Conservation (phyloP, 139 green algal genomes). For the Spirogloea muscicola region DNA sequence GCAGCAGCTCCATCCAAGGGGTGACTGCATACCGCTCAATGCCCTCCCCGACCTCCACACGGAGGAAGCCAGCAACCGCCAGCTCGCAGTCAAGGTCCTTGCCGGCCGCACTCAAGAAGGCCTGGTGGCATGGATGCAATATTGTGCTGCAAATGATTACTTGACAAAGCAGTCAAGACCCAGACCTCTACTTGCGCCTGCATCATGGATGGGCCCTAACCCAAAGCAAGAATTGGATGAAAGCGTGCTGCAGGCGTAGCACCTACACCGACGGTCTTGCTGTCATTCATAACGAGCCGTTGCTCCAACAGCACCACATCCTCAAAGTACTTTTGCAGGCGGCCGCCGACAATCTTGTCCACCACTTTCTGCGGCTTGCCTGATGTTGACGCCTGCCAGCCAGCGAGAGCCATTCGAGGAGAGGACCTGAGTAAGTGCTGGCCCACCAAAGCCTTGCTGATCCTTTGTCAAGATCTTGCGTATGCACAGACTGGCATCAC, state of each 20-base stretch:
- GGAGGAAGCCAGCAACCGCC: not conserved
- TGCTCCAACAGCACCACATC: constrained; percentile 69
- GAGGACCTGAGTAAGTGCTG: not conserved
- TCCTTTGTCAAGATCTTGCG: no score
- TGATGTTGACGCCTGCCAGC: constrained; percentile 23
- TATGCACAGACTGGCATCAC: not conserved
- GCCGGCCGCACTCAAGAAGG: not conserved
- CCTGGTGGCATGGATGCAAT: not conserved
- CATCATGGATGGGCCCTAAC: not conserved
- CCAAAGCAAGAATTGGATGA: no score
- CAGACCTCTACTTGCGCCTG: not conserved
- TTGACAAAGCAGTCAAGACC: not conserved
- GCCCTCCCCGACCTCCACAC: constrained; percentile 17
- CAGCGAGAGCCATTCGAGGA: not conserved
- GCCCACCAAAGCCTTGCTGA: not conserved
- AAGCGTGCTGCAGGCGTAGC: not conserved
- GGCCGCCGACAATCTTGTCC: constrained; percentile 76
- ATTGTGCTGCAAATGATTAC: not conserved
- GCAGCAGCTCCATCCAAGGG: not conserved
- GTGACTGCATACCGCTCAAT: constrained; percentile 1
- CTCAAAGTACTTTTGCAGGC: constrained; percentile 70
- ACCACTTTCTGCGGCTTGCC: constrained; percentile 75
- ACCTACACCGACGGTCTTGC: constrained; percentile 23
- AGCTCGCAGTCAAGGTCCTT: not conserved
- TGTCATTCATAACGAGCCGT: constrained; percentile 69